Evolutionary conservation across 192 early-diverging fungal genomes (phyloP), one percentile per base, ranked within the genome.

Genomic region (Linnemannia exigua): DNA sequence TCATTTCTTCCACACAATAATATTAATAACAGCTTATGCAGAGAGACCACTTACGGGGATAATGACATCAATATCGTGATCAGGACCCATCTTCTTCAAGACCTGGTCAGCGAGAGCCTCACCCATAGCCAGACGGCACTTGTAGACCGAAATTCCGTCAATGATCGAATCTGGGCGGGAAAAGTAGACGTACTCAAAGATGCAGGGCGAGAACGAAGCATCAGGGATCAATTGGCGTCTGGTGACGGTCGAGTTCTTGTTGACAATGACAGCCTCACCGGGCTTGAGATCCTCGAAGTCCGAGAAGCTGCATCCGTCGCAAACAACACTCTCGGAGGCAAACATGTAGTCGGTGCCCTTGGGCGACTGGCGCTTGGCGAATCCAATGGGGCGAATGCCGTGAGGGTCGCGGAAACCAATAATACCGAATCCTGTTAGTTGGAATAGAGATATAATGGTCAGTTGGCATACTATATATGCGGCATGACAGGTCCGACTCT

Each of bases 171-270:
- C 99, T 20, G 98, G 98, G 22, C 99, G 94, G 5, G 98, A 98
- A 94, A 99, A 99, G 91, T 99, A 96, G 67, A 99, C 99, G 80
- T 97, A 99, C 90, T 99, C 99, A 81, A 99, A 99, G 87, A 99
- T 97, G 90, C 98, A 99, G 36, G 98, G 99, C n/a, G 99, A 92
- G 63, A 92, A 89, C 51, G 77, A 58, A 35, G 88, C 88, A 41
- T 90, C 73, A 3, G 86, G 80, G 28, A 93, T 89, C 80, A 97
- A 79, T 37, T 94, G 91, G 35, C 95, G 92, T 63, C 90, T 91
- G 41, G 89, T 92, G 38, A 99, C 89, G 15, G 92, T 92, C 20
- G 58, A 72, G 37, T 90, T 89, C 79, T 94, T 95, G 67, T 97
- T 96, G 46, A 99, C 95, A 71, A 99, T 99, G 33, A 99, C 88